Evolutionary conservation across 2,329 filamentous ascomycete genomes (phyloP), one percentile per base, ranked within the genome.

Genomic region (Blastomyces percursus): DNA sequence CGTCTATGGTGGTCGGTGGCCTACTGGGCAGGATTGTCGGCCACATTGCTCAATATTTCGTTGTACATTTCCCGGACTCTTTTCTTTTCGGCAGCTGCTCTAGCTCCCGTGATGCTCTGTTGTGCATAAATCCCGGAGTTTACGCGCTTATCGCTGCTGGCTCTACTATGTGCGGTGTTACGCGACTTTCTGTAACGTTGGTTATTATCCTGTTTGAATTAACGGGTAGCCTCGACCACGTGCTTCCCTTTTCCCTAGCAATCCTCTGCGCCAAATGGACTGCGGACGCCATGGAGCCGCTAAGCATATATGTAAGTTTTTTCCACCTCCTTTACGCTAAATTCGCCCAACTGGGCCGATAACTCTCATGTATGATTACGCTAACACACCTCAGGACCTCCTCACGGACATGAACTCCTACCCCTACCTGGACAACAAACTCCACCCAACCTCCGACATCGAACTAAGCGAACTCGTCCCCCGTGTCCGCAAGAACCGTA

Each of bases 251-350:
- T 74, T 96, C 92, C 0, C 79, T 99, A 9, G 88, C 90, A 0
- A 91, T 99, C 42, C 80, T 97, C 3, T 91, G 96, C 35, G 87
- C 93, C n/a, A 99, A 99, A 77, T 99, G 94, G 94, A 96, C 91
- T 0, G 92, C 94, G 0, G 94, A 97, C 75, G 92, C 91, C 3
- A 84, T 99, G 60, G 94, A 99, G 74, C 94, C 93, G 19, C 82
- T 91, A 61, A 96, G 91, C 74, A 96, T 99, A 65, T 97, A 96
- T 73, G 86, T 88, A 76, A 77, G 84, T 77, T 9, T 16, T 30
- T 30, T 30, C 11, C 24, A 5, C 21, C 6, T 12, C 3, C 3
- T 12, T 21, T 60, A 2, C 19, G 32, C 14, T 30, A n/a, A 21
- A 35, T 55, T 27, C 14, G 6, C 40, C 40, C 16, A 42, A 4